Base-by-base conservation (phyloP, 169 alveolate species). In the Fabrea salina region DNA sequence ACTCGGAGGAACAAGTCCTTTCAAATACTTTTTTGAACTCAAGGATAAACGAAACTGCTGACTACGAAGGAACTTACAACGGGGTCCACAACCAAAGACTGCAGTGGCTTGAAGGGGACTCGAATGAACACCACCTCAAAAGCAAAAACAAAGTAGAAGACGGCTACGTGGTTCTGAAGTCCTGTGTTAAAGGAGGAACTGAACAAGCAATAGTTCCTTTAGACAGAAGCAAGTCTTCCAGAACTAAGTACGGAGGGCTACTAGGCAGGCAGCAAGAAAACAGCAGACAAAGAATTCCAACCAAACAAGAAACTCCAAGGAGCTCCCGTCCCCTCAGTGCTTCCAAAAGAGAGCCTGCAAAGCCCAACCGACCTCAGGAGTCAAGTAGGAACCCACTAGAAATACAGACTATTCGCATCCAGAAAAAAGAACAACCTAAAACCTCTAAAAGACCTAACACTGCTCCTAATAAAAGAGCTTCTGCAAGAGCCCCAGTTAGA, bases 11-110 rank as follows among this genome's bases (percentile, higher is more conserved):
- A 75, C 76, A 88, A 16, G 72, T 90, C 3, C 77, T 92, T 25
- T 64, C 92, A 72, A 90, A 92, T 71, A 92, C 96, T 8, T 92
- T 83, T 68, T 66, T 92, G 44, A 92, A 92, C 77, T 86, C 93
- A 44, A 79, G 86, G 32, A 87, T 86, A 83, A 70, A 70, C 16
- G 39, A 13, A 22, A 33, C 27, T 7, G 25, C 40, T 2, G 80
- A 72, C 2, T 22, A 47, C 13, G 19, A 27, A 16, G 16, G 27
- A 51, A 8, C 19, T 1, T 13, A 19, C 16, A 13, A 72, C 1
- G 53, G 33, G 33, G 40, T 33, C 2, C 25, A 27, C 13, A 51
- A 19, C 6, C 19, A 13, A 1, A 44, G n/a, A 40, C 13, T 68
- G 7, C 11, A 44, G 8, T 68, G 78, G 61, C 25, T 13, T n/a